Base-by-base conservation (phyloP, 2,329 filamentous ascomycete species). In the Aspergillus pseudotamarii region DNA sequence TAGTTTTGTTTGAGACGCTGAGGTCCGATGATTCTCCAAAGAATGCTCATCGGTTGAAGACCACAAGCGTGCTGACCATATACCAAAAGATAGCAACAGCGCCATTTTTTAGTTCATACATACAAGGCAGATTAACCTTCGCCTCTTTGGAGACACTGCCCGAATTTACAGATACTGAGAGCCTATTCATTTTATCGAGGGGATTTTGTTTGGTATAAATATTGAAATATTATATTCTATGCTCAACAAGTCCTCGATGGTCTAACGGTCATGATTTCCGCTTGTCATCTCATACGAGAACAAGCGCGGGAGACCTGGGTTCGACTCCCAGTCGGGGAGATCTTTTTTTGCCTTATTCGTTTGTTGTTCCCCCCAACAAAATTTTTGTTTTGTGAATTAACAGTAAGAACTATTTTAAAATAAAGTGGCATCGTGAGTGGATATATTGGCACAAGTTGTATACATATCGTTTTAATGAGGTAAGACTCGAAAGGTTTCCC, bases 251-350 rank as follows among this genome's bases (percentile, higher is more conserved):
- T 81, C 67, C 62, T 64, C 62, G 57, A 62, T 65, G 57, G 62
- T 64, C 62, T 64, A 64, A 64, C 62, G 62, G 62, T 61, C 58
- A 64, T 64, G 62, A 64, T 64, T 64, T 64, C 62, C 62, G 62
- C 62, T 64, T 64, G 62, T 64, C 62, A 64, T 56, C 55, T 56
- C 21, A 38, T 26, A 4, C 1, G 32, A 55, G 51, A 55, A 38
- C 51, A 55, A 55, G 51, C 51, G 51, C 51, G 51, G 51, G 51
- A 55, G 51, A 55, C 51, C 51, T 55, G 51, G 51, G 51, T 55
- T 55, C 51, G 51, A 55, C 51, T 55, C 51, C 51, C 51, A 55
- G 51, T 43, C 30, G 45, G 30, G 54, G 46, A 55, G 51, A 55
- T 41, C 1, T 41, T 55, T 36, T 16, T 16, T 58, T 46, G 11